These are phyloP conservation scores for Spinacia oleracea DNA, from an alignment of 179 eudicot species.

Conservation along the genomic window DNA sequence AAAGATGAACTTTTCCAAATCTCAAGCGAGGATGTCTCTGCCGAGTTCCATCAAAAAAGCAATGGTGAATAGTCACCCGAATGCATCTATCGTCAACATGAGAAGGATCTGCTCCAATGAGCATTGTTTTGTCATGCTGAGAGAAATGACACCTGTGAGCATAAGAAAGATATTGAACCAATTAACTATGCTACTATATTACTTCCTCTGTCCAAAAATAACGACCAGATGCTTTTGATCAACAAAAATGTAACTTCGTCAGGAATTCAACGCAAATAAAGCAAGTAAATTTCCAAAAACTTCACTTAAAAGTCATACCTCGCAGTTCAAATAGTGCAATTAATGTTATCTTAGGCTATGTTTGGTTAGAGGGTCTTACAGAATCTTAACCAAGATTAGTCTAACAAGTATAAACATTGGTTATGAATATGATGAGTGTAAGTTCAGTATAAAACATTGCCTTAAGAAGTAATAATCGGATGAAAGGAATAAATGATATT, in stretches of 20 bases:
- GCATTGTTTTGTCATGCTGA: slow-evolving; percentile 81
- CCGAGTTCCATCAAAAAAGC: slow-evolving; percentile 80
- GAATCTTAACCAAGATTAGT: neutral
- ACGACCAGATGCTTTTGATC: neutral
- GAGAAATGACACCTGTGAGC: slow-evolving; percentile 65
- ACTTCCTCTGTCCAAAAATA: neutral
- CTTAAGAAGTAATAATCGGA: neutral
- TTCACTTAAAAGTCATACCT: neutral
- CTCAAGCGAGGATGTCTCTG: slow-evolving; percentile 91
- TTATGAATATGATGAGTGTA: neutral
- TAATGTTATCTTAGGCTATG: neutral
- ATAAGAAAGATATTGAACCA: slow-evolving; percentile 14
- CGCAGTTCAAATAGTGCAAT: neutral
- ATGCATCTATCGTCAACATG: slow-evolving; percentile 77
- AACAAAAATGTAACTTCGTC: neutral
- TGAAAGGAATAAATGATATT: neutral
- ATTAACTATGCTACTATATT: neutral
- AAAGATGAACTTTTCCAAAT: slow-evolving; percentile 81
- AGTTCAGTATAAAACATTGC: too few relatives aligned
- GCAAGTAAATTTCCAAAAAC: neutral
- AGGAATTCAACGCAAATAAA: neutral
- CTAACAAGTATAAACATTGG: neutral
- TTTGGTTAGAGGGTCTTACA: neutral
- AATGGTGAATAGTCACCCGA: slow-evolving; percentile 83
- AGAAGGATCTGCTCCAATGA: slow-evolving; percentile 80